Evolutionary conservation across 1,284 basidiomycete genomes (phyloP), one percentile per base, ranked within the genome.

Genomic region (Tilletia horrida): DNA sequence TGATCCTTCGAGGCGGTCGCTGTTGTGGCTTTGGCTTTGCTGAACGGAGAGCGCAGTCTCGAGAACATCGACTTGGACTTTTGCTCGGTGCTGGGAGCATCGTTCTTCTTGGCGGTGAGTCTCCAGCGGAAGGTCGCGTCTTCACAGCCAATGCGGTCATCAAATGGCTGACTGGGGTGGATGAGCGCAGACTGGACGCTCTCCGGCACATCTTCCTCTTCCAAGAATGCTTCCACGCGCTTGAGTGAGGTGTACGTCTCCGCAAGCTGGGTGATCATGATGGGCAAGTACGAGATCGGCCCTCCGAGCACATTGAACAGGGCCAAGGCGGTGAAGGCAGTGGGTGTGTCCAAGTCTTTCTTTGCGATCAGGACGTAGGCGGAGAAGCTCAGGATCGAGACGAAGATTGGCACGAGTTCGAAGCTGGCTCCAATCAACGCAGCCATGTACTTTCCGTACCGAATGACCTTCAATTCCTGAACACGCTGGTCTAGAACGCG

Each of bases 61-160:
- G 50, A 52, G 21, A 52, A 21, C 13, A 52, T 13, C 6, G 50
- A 25, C 21, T 27, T 14, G 7, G 50, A 25, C 50, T 52, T 52
- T 21, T 23, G 50, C 13, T 52, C 50, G 23, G 21, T 23, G 14
- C 3, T 27, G 27, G 50, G 23, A 21, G 27, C 16, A 18, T 59
- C 55, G 9, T 35, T 59, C 55, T 59, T 59, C 55, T 59, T 59
- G 25, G 61, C 61, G 11, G 21, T 42, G 2, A 62, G 40, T 11
- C 67, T 63, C 71, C 69, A 70, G 3, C 67, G 87, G 80, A 91
- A 87, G 2, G 86, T 85, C 1, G 88, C 90, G 47, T 87, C 84
- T 66, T 86, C 82, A 61, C 91, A 85, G 0, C 88, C 89, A 57
- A 91, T 83, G 18, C 86, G 87, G 9, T 84, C 83, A 0, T 78